Base-by-base conservation (phyloP, 106 monocot species). In the Agapanthus africanus region DNA sequence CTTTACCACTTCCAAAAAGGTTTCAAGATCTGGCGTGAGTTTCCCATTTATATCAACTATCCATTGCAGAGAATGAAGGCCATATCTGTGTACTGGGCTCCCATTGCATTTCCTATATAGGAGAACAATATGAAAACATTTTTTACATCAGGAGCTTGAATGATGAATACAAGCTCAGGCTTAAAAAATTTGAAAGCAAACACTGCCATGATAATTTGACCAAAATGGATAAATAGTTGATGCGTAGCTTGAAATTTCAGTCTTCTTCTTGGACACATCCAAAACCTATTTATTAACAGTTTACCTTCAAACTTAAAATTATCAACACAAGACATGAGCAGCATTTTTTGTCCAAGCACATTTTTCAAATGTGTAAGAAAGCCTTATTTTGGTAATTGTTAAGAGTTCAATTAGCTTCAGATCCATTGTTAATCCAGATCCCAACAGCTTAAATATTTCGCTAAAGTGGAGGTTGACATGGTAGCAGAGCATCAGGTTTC, bases 11-110 rank as follows among this genome's bases (percentile, higher is more conserved):
- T 74, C 31, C 50, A 74, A 67, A 67, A 74, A 74, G 37, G 66
- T 74, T 11, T 74, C 74, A 3, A 74, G 27, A 42, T 74, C 74
- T 74, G 66, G 74, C 18, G 74, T 74, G 30, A 57, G 36, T 28
- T 74, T 74, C 32, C 74, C 74, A 67, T 74, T 74, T 39, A 74
- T 56, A 66, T 74, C 74, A 66, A 74, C 56, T 39, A 74, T 74
- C 74, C 74, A 66, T 54, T 74, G 74, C 1, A 74, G 66, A 52
- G 74, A 66, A 66, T 74, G 67, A 40, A 74, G 74, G 26, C 74
- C 74, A 40, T 66, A 67, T 74, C 74, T 54, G 28, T 74, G 66
- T 32, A 59, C 74, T 40, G 74, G 74, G 41, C 74, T 66, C 4
- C 74, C 74, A 67, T 74, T 66, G 33, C 74, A 66, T 66, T 66